Evolutionary conservation across 2,329 filamentous ascomycete species (phyloP).

Genomic region (Madurella fahalii): DNA sequence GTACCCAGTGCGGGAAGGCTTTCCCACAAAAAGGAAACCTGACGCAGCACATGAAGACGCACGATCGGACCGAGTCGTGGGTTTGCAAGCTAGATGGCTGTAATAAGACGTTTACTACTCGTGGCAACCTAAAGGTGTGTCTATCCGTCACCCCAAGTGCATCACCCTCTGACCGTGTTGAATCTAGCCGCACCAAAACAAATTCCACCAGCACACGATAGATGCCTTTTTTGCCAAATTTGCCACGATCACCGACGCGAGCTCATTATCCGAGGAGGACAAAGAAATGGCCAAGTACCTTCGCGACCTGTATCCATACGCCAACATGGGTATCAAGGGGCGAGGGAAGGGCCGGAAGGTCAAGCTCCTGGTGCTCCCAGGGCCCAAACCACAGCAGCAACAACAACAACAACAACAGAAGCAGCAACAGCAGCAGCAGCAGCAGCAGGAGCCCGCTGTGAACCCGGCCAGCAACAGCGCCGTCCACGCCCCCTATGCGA

Average conservation of each 20-base stretch:
- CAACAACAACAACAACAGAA: not conserved
- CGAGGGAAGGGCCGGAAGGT: constrained; percentile 80
- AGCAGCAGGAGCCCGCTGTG: not conserved
- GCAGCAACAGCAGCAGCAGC: not conserved
- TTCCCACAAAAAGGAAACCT: constrained; percentile 88
- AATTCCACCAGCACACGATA: constrained; percentile 78
- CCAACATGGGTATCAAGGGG: constrained; percentile 97
- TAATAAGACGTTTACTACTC: constrained; percentile 81
- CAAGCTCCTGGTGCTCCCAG: constrained; percentile 22
- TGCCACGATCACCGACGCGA: constrained; percentile 56
- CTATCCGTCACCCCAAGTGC: not conserved
- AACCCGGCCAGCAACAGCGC: constrained; percentile 7
- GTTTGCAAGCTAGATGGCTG: constrained; percentile 79
- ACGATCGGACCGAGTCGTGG: constrained; percentile 73
- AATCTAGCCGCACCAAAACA: constrained; percentile 80
- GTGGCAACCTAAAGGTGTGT: constrained; percentile 83
- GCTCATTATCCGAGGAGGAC: constrained; percentile 62
- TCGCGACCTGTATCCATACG: constrained; percentile 86
- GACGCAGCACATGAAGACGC: constrained; percentile 76
- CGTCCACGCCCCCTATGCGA: constrained; percentile 5
- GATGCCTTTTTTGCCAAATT: constrained; percentile 68
- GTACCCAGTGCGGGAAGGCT: constrained; percentile 71
- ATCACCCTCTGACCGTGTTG: not conserved
- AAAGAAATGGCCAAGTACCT: constrained; percentile 82
- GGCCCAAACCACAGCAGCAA: constrained; percentile 1